Percentiles rank a stretch among this genome's conserved stretches.
phyloP scores from a whole-genome alignment of 2,329 filamentous ascomycete species.

The Stemphylium lycopersici region DNA sequence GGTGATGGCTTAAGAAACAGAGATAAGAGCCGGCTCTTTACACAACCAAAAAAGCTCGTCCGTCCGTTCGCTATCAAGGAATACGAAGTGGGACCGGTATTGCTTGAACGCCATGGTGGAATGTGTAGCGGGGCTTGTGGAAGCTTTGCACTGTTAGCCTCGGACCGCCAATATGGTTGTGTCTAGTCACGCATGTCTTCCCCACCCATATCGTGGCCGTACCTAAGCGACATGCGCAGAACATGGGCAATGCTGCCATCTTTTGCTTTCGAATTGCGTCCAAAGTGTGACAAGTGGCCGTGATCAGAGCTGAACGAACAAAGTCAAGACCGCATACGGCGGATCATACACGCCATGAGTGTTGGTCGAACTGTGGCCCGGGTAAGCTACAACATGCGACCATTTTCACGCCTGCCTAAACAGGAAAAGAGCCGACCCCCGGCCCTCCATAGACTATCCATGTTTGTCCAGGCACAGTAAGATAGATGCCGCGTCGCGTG shows the following conservation, averaged over 20 bases:
- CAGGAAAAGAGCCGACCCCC: slow-evolving; percentile 10
- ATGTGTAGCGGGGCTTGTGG: slow-evolving; percentile 23
- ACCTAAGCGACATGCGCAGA: not conserved
- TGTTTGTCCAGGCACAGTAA: slow-evolving; percentile 12
- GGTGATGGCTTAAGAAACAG: not conserved
- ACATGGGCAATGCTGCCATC: too few species aligned
- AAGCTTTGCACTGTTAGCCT: slow-evolving; percentile 24
- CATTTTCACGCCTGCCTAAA: slow-evolving; percentile 20
- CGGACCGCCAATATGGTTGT: slow-evolving; percentile 11
- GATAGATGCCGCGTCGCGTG: slow-evolving; percentile 9
- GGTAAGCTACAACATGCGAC: not conserved
- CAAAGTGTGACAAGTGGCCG: not conserved
- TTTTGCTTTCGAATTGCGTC: not conserved
- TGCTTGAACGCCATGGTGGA: slow-evolving; percentile 17
- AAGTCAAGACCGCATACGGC: not conserved
- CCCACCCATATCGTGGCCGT: slow-evolving; percentile 1
- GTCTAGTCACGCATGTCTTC: not conserved
- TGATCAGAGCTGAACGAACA: not conserved
- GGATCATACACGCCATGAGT: not conserved
- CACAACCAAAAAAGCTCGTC: not conserved
- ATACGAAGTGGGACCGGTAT: not conserved
- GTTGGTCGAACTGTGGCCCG: not conserved
- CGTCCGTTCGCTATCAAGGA: slow-evolving; percentile 4
- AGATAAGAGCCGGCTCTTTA: not conserved
- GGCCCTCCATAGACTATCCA: slow-evolving; percentile 13